phyloP scores from a whole-genome alignment of 352 stramenopile species.

The Phytophthora nicotianae region DNA sequence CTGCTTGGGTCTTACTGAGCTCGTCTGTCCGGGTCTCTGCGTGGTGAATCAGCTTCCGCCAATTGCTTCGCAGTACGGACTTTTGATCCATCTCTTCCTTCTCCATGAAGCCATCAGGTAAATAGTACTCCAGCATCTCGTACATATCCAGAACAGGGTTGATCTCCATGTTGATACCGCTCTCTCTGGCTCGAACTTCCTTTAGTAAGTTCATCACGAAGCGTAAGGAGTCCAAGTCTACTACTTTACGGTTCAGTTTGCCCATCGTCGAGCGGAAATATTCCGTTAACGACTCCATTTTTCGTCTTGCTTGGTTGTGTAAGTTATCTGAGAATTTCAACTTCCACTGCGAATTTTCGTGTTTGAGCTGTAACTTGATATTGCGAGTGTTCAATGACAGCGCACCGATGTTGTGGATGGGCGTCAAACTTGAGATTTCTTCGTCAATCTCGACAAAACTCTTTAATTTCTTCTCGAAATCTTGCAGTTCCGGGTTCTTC shows the following conservation, averaged over 20 bases:
- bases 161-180: constrained; percentile 98
- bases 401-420: constrained; percentile 96
- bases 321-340: constrained; percentile 97
- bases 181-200: constrained; percentile 97
- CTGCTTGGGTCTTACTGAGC: constrained; percentile 94
- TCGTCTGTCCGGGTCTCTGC: constrained; percentile 95
- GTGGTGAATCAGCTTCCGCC: constrained; percentile 97
- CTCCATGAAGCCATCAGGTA: constrained; percentile 97
- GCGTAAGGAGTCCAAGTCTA: constrained; percentile 96
- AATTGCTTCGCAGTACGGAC: constrained; percentile 96
- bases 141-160: constrained; percentile 99
- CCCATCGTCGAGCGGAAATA: constrained; percentile 95
- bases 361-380: constrained; percentile 96
- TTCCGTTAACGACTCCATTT: constrained; percentile 95
- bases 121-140: constrained; percentile 95
- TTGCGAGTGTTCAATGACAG: constrained; percentile 97
- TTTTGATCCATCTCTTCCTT: constrained; percentile 99
- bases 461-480: constrained; percentile 97
- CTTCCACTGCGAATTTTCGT: constrained; percentile 97
- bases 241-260: constrained; percentile 93
- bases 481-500: constrained; percentile 94
- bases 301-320: constrained; percentile 92
- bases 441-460: constrained; percentile 96
- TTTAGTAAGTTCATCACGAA: constrained; percentile 98
- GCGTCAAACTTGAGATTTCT: constrained; percentile 88